Base-by-base conservation (phyloP, 768 basidiomycete genomes). In the Phanerochaete sordida region DNA sequence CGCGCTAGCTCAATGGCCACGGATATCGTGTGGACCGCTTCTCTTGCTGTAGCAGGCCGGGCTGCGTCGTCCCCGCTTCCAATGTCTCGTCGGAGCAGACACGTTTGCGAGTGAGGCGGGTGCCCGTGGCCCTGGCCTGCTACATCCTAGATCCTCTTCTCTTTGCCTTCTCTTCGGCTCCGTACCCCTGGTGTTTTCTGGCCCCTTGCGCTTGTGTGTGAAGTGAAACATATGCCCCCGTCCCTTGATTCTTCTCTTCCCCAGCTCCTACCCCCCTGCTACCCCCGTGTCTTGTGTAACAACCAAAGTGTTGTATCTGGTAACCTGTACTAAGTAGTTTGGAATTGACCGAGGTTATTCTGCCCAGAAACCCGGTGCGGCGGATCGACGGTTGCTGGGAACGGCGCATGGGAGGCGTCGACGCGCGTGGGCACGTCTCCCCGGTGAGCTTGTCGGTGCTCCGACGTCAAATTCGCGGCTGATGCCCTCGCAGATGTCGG, bases 11-110 rank as follows among this genome's bases (percentile, higher is more conserved):
- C 33, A 54, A 54, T 43, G 53, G 27, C 37, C 53, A 43, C 53
- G 53, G 53, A 54, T 54, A 24, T 33, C 53, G 53, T 54, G 37
- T 54, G 53, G 53, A 54, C 37, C 37, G 21, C 28, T 54, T 37
- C 23, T n/a, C 44, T 46, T 43, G 33, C 35, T 54, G 53, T 43
- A 43, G 31, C 24, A 54, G 23, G 23, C 15, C 21, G 53, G 37
- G 26, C 53, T 39, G 26, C 37, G 27, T 39, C 35, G 53, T 23
- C 13, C 37, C 35, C 16, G 30, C 50, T 33, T 33, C 50, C 33
- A n/a, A n/a, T 43, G 39, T 43, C 39, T 43, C 19, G 11, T 43
- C 19, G 39, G 39, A 43, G 39, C 19, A 35, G 39, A 43, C 39
- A 19, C 19, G 8, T 19, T 9, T 43, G 13, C 33, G 13, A 35